phyloP scores from a whole-genome alignment of 2,329 filamentous ascomycete species.

The Leptosphaerulina australis region DNA sequence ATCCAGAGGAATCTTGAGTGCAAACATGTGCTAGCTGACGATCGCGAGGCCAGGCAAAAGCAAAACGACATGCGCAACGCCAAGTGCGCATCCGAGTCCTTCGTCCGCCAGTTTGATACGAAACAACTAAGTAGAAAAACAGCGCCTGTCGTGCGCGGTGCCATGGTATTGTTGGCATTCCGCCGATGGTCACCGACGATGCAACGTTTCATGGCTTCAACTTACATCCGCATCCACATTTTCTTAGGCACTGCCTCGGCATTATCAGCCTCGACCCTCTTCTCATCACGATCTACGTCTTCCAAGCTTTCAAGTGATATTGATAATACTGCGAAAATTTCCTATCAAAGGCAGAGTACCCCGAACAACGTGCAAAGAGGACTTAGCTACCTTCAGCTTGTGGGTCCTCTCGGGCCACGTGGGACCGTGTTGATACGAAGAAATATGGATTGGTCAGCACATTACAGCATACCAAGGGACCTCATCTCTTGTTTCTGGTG shows the following conservation, averaged over 20 bases:
- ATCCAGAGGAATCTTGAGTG: neutral
- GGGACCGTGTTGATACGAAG: slow-evolving; percentile 6
- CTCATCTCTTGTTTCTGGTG: slow-evolving; percentile 3
- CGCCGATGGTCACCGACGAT: slow-evolving; percentile 37
- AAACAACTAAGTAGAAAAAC: neutral
- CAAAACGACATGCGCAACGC: neutral
- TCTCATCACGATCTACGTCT: neutral
- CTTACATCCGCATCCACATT: slow-evolving; percentile 13
- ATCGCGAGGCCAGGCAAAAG: neutral
- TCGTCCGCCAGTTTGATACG: neutral
- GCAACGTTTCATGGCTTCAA: slow-evolving; percentile 32
- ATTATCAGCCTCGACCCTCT: neutral
- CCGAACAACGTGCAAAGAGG: slow-evolving; percentile 4
- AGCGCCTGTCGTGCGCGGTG: slow-evolving; percentile 8
- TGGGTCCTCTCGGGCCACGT: slow-evolving; percentile 1
- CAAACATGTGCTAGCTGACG: neutral
- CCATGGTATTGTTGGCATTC: slow-evolving; percentile 21
- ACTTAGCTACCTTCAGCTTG: slow-evolving; percentile 12
- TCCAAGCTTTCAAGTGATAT: neutral
- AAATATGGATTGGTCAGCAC: neutral
- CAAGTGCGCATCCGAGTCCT: neutral
- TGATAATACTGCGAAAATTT: neutral
- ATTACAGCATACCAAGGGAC: neutral
- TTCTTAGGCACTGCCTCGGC: slow-evolving; percentile 1
- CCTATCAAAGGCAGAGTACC: neutral